These are phyloP conservation scores for Eremothecium coryli DNA, from an alignment of 1,139 yeast species.

Conservation along the genomic window DNA sequence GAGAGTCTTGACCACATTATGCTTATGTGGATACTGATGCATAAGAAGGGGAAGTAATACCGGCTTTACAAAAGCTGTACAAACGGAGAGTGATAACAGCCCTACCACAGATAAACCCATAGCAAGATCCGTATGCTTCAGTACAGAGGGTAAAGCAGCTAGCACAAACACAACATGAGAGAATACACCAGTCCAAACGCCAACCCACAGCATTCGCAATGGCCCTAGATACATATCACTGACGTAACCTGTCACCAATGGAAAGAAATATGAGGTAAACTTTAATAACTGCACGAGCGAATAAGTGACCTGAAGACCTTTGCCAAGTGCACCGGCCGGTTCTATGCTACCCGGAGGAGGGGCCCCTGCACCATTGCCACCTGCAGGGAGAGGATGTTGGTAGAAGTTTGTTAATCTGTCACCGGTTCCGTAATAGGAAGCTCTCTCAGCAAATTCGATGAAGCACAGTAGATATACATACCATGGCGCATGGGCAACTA, in stretches of 20 bases:
- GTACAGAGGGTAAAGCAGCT: constrained; percentile 61
- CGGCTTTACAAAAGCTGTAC: constrained; percentile 75
- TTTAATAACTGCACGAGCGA: constrained; percentile 72
- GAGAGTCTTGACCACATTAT: constrained; percentile 48
- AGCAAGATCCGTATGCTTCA: constrained; percentile 35
- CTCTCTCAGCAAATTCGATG: constrained; percentile 75
- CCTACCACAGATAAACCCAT: constrained; percentile 40
- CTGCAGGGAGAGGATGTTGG: constrained; percentile 51
- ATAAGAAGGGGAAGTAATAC: constrained; percentile 72
- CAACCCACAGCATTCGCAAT: constrained; percentile 56
- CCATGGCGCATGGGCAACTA: not conserved
- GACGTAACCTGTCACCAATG: constrained; percentile 65
- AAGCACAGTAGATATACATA: constrained; percentile 41
- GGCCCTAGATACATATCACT: constrained; percentile 71
- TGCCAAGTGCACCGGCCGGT: constrained; percentile 52
- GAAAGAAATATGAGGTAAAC: constrained; percentile 76
- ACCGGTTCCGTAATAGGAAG: constrained; percentile 72
- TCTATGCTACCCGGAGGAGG: constrained; percentile 31
- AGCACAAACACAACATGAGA: constrained; percentile 60
- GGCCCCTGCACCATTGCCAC: constrained; percentile 41
- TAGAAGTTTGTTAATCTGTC: constrained; percentile 74
- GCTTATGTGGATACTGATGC: constrained; percentile 54
- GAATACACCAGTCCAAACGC: constrained; percentile 48
- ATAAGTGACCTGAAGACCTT: constrained; percentile 58
- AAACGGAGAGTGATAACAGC: constrained; percentile 49